Conservation (phyloP, 2,329 filamentous ascomycete genomes). For the Sphaerulina populicola region DNA sequence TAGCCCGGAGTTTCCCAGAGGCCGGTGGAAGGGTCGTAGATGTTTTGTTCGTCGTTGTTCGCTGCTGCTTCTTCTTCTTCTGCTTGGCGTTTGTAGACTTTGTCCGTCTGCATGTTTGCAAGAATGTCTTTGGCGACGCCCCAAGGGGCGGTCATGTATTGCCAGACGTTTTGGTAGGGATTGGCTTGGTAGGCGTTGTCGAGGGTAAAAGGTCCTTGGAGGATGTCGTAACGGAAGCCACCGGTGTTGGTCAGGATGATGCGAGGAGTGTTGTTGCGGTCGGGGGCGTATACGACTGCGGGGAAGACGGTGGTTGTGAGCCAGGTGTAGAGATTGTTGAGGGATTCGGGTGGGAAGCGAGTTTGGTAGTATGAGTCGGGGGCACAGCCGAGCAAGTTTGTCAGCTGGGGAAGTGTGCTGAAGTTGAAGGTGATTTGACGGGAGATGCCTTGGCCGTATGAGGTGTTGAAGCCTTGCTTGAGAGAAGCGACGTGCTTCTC, state of each 20-base stretch:
- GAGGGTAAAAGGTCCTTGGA: conserved; percentile 55
- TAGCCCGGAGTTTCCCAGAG: conserved; percentile 41
- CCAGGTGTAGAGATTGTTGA: conserved; percentile 19
- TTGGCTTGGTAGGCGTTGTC: conserved; percentile 49
- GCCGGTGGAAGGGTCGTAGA: conserved; percentile 14
- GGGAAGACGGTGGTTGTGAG: conserved; percentile 25
- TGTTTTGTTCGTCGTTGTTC: conserved; percentile 1
- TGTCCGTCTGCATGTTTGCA: conserved; percentile 24
- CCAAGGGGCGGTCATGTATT: conserved; percentile 39
- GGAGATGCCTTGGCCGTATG: conserved; percentile 16
- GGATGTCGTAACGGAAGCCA: conserved; percentile 53
- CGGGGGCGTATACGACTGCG: conserved; percentile 46
- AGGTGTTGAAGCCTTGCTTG: conserved; percentile 15
- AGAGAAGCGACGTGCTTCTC: conserved; percentile 48
- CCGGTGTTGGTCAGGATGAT: conserved; percentile 56
- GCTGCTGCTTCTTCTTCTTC: background rate
- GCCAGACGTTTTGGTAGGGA: conserved; percentile 48
- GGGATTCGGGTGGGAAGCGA: conserved; percentile 8
- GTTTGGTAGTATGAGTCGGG: conserved; percentile 16
- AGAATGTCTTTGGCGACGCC: conserved; percentile 17
- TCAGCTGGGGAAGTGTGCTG: conserved; percentile 15
- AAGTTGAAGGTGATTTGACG: conserved; percentile 15
- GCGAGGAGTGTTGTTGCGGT: conserved; percentile 41
- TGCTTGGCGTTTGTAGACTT: conserved; percentile 17
- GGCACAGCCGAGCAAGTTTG: conserved; percentile 13